Conservation (phyloP, 176 grass and related monocot species). For the Urochloa ruziziensis region DNA sequence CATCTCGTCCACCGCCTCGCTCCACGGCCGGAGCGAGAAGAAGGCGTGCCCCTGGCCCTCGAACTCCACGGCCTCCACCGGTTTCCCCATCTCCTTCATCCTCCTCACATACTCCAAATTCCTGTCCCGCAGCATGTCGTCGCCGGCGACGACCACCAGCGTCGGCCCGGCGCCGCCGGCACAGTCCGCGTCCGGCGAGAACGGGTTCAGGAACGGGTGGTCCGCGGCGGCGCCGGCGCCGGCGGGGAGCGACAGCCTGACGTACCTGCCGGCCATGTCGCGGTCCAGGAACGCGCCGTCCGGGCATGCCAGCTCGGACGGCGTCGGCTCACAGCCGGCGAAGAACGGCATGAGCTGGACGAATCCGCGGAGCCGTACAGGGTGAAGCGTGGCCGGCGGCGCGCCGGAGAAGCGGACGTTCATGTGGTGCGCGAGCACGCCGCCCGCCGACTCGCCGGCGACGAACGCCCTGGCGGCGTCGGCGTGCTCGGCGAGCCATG, state of each 20-base stretch:
- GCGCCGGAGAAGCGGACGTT: no score
- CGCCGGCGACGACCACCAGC: background rate
- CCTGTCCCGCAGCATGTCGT: background rate
- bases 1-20: background rate
- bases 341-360: no score
- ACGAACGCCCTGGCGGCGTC: no score
- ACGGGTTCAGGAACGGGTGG: background rate
- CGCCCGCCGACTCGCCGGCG: no score
- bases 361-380: no score
- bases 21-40: background rate
- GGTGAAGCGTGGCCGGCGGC: no score
- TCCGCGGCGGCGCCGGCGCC: background rate
- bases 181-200: background rate
- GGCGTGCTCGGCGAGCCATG: background rate
- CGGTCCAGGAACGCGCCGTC: background rate
- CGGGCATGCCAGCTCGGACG: no score
- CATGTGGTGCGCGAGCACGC: no score
- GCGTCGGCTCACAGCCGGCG: no score
- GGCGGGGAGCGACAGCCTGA: background rate
- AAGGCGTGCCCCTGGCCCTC: background rate
- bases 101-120: background rate
- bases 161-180: background rate
- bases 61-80: background rate
- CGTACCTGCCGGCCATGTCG: background rate
- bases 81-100: background rate